These are phyloP conservation scores for Heimioporus sp. DNA, from an alignment of 768 basidiomycete species.

Conservation along the genomic window DNA sequence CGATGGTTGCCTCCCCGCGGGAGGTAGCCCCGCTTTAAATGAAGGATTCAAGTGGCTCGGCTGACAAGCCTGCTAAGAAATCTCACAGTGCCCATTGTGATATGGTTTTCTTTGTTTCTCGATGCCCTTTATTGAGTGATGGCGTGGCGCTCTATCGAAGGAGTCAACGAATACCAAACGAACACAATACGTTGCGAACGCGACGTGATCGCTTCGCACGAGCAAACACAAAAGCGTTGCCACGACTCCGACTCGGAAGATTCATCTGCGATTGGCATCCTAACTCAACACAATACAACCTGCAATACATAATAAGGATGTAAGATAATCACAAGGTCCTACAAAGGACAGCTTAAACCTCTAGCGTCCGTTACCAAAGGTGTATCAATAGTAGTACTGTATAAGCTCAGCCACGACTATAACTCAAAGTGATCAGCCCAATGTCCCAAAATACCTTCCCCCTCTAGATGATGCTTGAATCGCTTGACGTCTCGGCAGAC, in stretches of 20 bases:
- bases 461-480: constrained; percentile 55
- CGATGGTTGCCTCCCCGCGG: not conserved
- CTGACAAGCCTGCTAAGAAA: too few species aligned
- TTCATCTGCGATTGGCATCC: too few species aligned
- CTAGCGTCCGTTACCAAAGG: too few species aligned
- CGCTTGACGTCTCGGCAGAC: constrained; percentile 64
- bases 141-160: not conserved
- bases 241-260: too few species aligned
- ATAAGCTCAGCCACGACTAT: constrained; percentile 17
- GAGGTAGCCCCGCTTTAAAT: constrained; percentile 6
- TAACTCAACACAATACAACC: too few species aligned
- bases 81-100: not conserved
- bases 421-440: constrained; percentile 65
- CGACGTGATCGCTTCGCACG: not conserved
- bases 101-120: constrained; percentile 7
- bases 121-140: too few species aligned
- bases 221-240: not conserved
- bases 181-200: constrained; percentile 2
- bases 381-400: too few species aligned
- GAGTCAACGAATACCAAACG: constrained; percentile 1
- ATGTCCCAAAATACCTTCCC: constrained; percentile 66
- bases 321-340: too few species aligned
- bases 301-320: too few species aligned
- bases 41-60: not conserved
- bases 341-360: too few species aligned